Evolutionary conservation across 2,329 filamentous ascomycete genomes (phyloP).

Genomic region (Hawksworthiomyces lignivorus): DNA sequence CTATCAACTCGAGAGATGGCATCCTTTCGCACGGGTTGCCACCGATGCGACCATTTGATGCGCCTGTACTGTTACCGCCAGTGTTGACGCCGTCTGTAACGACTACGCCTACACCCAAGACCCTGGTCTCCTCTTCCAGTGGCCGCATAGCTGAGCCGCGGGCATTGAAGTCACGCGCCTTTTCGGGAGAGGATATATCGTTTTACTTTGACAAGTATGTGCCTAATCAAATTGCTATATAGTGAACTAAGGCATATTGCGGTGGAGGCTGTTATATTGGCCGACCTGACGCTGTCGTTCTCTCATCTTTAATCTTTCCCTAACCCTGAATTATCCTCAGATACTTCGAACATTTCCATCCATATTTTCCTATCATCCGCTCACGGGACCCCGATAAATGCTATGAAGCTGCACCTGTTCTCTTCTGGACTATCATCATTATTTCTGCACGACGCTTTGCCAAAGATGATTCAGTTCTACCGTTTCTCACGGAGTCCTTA

Average conservation of each 20-base stretch:
- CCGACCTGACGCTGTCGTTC: no score
- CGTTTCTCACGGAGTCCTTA: slow-evolving; percentile 39
- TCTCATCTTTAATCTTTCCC: no score
- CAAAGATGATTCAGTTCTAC: slow-evolving; percentile 32
- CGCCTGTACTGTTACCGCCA: slow-evolving; percentile 13
- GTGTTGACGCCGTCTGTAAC: slow-evolving; percentile 15
- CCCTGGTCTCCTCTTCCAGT: not conserved
- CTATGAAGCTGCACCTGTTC: slow-evolving; percentile 38
- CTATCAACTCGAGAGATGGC: slow-evolving; percentile 15
- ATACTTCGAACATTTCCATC: slow-evolving; percentile 45
- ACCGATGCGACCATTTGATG: slow-evolving; percentile 15
- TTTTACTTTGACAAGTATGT: slow-evolving; percentile 46
- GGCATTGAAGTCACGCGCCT: slow-evolving; percentile 37
- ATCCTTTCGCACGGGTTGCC: slow-evolving; percentile 11
- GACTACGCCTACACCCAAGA: slow-evolving; percentile 15
- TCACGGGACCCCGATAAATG: slow-evolving; percentile 42
- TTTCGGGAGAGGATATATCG: slow-evolving; percentile 46
- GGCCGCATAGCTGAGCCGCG: slow-evolving; percentile 27
- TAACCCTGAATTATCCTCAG: no score
- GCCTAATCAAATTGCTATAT: no score
- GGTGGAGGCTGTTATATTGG: no score
- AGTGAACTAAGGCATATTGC: no score
- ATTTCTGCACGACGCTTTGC: slow-evolving; percentile 43
- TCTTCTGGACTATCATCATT: slow-evolving; percentile 50
- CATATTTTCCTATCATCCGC: slow-evolving; percentile 44